These are phyloP conservation scores for Verticillium albo-atrum DNA, from an alignment of 2,329 filamentous ascomycete genomes.

Conservation along the genomic window DNA sequence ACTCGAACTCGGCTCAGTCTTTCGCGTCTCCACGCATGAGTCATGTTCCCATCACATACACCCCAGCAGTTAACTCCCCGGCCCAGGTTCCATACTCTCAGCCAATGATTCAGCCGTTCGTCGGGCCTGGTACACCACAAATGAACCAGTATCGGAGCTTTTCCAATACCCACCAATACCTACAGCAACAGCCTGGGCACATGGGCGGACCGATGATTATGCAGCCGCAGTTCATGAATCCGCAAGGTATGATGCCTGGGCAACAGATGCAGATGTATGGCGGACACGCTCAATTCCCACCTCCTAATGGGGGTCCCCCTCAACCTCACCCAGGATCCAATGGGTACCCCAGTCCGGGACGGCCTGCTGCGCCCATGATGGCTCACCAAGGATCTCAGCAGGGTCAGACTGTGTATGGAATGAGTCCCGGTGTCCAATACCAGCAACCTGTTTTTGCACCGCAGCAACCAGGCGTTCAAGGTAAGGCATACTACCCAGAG, in stretches of 20 bases:
- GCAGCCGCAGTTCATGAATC: constrained; percentile 69
- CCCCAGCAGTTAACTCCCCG: constrained; percentile 62
- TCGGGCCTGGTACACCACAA: constrained; percentile 65
- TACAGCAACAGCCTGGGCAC: constrained; percentile 62
- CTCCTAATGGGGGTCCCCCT: constrained; percentile 46
- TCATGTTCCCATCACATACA: constrained; percentile 66
- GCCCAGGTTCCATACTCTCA: constrained; percentile 69
- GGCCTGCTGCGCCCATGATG: constrained; percentile 83
- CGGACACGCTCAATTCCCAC: constrained; percentile 60
- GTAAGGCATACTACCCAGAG: constrained; percentile 48
- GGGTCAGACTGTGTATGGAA: constrained; percentile 72
- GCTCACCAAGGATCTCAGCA: constrained; percentile 91
- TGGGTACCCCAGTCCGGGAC: constrained; percentile 84
- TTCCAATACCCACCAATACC: constrained; percentile 68
- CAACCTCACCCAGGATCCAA: constrained; percentile 61
- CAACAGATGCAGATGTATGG: constrained; percentile 81
- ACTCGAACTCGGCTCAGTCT: constrained; percentile 75
- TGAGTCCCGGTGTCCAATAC: constrained; percentile 71
- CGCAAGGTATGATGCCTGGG: constrained; percentile 63
- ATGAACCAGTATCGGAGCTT: constrained; percentile 68
- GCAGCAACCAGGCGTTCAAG: constrained; percentile 63
- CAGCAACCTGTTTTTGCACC: constrained; percentile 69
- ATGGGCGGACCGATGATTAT: constrained; percentile 81
- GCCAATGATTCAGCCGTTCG: constrained; percentile 66
- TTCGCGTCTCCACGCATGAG: constrained; percentile 80